These are phyloP conservation scores for Patellaria atrata DNA, from an alignment of 495 filamentous ascomycete species.

Conservation along the genomic window DNA sequence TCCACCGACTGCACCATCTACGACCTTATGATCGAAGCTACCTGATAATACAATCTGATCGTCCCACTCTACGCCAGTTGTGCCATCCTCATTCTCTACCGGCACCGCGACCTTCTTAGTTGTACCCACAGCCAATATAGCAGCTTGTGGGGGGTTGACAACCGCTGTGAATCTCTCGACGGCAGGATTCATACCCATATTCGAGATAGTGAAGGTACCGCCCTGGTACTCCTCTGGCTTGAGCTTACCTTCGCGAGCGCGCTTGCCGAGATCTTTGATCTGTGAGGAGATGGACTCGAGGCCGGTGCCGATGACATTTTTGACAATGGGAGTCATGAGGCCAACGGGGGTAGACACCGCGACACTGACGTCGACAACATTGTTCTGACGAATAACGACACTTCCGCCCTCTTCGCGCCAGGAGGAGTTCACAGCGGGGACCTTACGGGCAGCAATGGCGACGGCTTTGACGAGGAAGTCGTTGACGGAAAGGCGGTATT, in stretches of 20 bases:
- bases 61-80: slow-evolving; percentile 66
- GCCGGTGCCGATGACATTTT: slow-evolving; percentile 66
- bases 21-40: slow-evolving; percentile 96
- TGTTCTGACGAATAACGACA: slow-evolving; percentile 75
- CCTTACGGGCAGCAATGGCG: slow-evolving; percentile 74
- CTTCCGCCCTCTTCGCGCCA: slow-evolving; percentile 71
- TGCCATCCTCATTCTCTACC: slow-evolving; percentile 68
- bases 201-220: slow-evolving; percentile 97
- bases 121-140: slow-evolving; percentile 89
- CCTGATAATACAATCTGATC: slow-evolving; percentile 89
- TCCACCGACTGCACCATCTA: slow-evolving; percentile 84
- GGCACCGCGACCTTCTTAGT: slow-evolving; percentile 88
- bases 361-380: slow-evolving; percentile 79
- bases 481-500: slow-evolving; percentile 98
- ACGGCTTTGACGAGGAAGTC: slow-evolving; percentile 98
- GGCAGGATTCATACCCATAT: slow-evolving; percentile 99
- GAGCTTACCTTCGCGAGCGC: slow-evolving; percentile 91
- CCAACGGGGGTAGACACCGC: slow-evolving; percentile 89
- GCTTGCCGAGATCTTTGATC: slow-evolving; percentile 92
- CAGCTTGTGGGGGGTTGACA: slow-evolving; percentile 97
- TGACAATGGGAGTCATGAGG: slow-evolving; percentile 96
- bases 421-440: slow-evolving; percentile 87
- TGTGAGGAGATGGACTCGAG: slow-evolving; percentile 72
- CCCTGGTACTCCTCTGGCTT: slow-evolving; percentile 99
- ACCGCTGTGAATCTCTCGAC: slow-evolving; percentile 97